phyloP scores from a whole-genome alignment of 345 rosid species.

The Syzygium aromaticum region DNA sequence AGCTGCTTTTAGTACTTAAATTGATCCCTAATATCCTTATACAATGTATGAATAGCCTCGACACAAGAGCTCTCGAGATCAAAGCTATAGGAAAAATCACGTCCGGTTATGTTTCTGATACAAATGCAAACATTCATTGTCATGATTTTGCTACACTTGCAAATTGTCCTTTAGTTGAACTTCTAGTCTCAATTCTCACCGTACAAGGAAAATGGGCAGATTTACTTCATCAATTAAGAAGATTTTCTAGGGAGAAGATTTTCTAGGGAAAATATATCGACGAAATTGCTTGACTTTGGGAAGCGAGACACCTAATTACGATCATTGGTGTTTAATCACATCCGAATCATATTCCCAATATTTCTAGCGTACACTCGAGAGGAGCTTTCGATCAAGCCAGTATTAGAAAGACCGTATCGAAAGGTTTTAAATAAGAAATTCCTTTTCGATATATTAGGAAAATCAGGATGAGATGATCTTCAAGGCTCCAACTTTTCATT shows the following conservation, averaged over 20 bases:
- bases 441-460: neutral
- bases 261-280: neutral
- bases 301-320: neutral
- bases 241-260: neutral
- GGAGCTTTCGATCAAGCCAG: neutral
- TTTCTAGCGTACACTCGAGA: neutral
- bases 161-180: neutral
- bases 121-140: neutral
- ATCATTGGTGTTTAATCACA: neutral
- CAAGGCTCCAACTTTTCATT: neutral
- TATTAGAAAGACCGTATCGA: neutral
- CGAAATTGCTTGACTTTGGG: neutral
- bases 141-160: neutral
- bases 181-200: neutral
- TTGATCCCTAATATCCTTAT: neutral
- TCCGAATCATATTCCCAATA: neutral
- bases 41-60: too few species aligned
- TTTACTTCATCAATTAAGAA: neutral
- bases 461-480: neutral
- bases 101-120: too few species aligned
- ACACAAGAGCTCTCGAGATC: too few species aligned
- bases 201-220: neutral
- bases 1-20: neutral
- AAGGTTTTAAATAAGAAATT: neutral
- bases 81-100: too few species aligned